Conservation (phyloP, 768 basidiomycete species). For the Rossbeevera mucosa region DNA sequence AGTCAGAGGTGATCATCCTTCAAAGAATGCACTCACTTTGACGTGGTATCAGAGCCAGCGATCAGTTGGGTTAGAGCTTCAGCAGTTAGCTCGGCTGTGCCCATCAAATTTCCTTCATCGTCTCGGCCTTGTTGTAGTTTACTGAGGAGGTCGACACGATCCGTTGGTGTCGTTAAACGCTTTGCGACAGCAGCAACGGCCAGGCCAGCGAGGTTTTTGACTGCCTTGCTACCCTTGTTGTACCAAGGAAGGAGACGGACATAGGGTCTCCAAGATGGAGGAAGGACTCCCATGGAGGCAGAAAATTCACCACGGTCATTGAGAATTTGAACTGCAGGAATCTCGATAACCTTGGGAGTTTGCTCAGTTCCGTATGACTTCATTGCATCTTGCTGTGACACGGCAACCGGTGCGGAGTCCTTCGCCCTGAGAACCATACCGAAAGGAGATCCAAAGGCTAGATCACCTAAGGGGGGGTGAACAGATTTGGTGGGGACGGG, state of each 20-base stretch:
- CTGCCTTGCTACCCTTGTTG: constrained; percentile 57
- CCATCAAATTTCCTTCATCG: constrained; percentile 73
- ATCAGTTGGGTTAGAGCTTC: constrained; percentile 85
- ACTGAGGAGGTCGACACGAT: constrained; percentile 75
- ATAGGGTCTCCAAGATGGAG: constrained; percentile 64
- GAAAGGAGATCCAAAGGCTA: constrained; percentile 84
- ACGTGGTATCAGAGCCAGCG: constrained; percentile 89
- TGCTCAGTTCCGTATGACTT: constrained; percentile 47
- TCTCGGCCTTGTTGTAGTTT: constrained; percentile 79
- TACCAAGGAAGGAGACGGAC: constrained; percentile 74
- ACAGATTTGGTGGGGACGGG: background rate
- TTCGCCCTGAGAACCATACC: constrained; percentile 78
- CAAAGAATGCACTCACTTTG: constrained; percentile 54
- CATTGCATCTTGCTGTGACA: constrained; percentile 51
- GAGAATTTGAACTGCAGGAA: constrained; percentile 81
- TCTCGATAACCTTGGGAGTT: constrained; percentile 46
- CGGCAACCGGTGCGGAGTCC: constrained; percentile 68
- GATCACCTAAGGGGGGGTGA: constrained; percentile 40
- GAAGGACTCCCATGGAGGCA: constrained; percentile 77
- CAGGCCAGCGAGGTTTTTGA: constrained; percentile 71
- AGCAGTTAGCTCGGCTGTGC: constrained; percentile 77
- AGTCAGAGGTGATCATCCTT: background rate
- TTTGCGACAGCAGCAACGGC: constrained; percentile 77
- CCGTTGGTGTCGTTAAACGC: constrained; percentile 61
- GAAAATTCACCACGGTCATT: constrained; percentile 87